A percentile compares a stretch with the other conserved stretches of the same genome.
Conservation (phyloP, 2,329 filamentous ascomycete species). For the Epichloe elymi region DNA sequence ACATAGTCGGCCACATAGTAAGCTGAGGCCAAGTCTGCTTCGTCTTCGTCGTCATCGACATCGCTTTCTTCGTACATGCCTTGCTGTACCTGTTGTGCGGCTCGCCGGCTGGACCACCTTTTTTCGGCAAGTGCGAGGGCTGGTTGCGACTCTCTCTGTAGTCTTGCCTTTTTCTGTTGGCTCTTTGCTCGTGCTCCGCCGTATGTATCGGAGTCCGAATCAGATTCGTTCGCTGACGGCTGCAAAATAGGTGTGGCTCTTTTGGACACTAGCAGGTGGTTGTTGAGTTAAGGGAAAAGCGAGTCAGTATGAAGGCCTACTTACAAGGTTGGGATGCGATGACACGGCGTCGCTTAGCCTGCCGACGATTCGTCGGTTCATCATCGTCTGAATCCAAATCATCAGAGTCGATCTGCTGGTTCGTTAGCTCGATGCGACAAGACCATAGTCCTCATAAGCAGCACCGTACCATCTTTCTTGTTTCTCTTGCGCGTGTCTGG, state of each 20-base stretch:
- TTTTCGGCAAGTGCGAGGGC: slow-evolving; percentile 63
- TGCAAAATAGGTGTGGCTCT: slow-evolving; percentile 41
- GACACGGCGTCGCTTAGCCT: slow-evolving; percentile 55
- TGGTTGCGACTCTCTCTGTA: slow-evolving; percentile 54
- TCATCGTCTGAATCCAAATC: slow-evolving; percentile 65
- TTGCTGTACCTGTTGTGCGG: slow-evolving; percentile 58
- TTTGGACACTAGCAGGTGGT: slow-evolving; percentile 38
- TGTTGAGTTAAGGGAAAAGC: background rate
- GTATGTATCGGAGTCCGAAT: slow-evolving; percentile 65
- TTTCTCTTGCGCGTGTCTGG: slow-evolving; percentile 44
- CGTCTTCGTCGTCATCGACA: slow-evolving; percentile 50
- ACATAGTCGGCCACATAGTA: slow-evolving; percentile 59
- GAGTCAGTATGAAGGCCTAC: slow-evolving; percentile 12
- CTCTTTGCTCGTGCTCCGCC: slow-evolving; percentile 60
- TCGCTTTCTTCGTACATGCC: slow-evolving; percentile 55
- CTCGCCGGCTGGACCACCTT: slow-evolving; percentile 79
- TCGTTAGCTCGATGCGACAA: slow-evolving; percentile 1
- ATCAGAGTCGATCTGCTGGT: slow-evolving; percentile 33
- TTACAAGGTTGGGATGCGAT: slow-evolving; percentile 52
- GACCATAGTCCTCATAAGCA: slow-evolving; percentile 3
- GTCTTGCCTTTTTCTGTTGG: slow-evolving; percentile 63
- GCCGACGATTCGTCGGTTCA: slow-evolving; percentile 40
- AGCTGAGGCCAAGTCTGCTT: slow-evolving; percentile 41
- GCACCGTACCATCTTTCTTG: slow-evolving; percentile 42
- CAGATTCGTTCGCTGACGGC: slow-evolving; percentile 46